These are phyloP conservation scores for Sporothrix luriei DNA, from an alignment of 2,329 filamentous ascomycete genomes.

Conservation along the genomic window DNA sequence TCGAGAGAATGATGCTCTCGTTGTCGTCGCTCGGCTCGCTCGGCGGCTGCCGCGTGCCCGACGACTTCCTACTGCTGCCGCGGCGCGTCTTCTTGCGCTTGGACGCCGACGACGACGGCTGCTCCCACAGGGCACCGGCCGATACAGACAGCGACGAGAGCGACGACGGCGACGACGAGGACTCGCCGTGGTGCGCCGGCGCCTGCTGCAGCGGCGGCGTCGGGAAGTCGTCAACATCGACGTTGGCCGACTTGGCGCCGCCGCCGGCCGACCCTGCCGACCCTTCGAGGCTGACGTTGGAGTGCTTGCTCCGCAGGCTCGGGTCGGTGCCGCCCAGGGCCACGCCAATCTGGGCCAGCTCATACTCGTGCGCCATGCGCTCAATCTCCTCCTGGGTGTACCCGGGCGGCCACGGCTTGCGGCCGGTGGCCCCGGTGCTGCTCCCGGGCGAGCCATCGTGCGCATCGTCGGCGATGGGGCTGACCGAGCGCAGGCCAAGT, in stretches of 20 bases:
- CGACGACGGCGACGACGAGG: slow-evolving; percentile 17
- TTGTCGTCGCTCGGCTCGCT: slow-evolving; percentile 57
- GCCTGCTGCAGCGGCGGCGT: background rate
- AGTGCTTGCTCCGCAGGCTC: slow-evolving; percentile 41
- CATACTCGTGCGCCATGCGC: slow-evolving; percentile 38
- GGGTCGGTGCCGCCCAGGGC: slow-evolving; percentile 48
- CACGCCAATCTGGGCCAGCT: slow-evolving; percentile 46
- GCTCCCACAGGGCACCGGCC: slow-evolving; percentile 30
- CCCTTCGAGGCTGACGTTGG: slow-evolving; percentile 39
- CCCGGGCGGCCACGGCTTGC: background rate
- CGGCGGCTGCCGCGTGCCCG: slow-evolving; percentile 32
- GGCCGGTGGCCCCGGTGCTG: background rate
- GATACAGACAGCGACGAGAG: slow-evolving; percentile 27
- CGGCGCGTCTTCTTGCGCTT: background rate
- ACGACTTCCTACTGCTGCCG: background rate
- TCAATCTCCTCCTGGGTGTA: slow-evolving; percentile 39
- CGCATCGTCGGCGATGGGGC: slow-evolving; percentile 3
- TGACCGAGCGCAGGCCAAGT: background rate
- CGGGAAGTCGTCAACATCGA: background rate
- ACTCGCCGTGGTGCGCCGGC: background rate
- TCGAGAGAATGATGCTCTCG: slow-evolving; percentile 45
- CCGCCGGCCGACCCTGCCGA: too few relatives aligned
- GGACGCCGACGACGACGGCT: slow-evolving; percentile 27
- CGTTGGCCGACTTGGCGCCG: background rate
- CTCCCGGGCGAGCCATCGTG: slow-evolving; percentile 10